Percentiles rank a stretch among this genome's conserved stretches.
phyloP scores from a whole-genome alignment of 75 land plant genomes.

The Sequoiadendron giganteum region DNA sequence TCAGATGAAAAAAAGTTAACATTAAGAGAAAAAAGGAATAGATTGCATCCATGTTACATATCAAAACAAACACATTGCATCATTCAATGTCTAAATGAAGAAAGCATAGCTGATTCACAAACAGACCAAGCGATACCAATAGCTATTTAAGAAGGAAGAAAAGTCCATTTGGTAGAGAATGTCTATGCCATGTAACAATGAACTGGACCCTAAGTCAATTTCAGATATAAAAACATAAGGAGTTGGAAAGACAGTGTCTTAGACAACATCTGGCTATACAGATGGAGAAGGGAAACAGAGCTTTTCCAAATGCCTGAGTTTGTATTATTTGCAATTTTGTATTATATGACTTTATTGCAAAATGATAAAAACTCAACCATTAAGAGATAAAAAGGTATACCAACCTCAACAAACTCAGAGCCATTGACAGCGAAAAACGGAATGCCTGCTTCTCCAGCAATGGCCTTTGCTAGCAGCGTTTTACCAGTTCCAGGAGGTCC shows the following conservation, averaged over 20 bases:
- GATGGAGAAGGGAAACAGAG: background rate
- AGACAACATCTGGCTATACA: background rate
- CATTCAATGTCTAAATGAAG: background rate
- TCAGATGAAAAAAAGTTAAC: background rate
- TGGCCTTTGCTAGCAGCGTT: constrained; percentile 92
- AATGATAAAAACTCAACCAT: constrained; percentile 93
- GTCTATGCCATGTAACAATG: background rate
- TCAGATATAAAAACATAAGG: background rate
- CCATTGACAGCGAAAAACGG: constrained; percentile 97
- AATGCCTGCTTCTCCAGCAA: constrained; percentile 99
- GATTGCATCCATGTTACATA: background rate
- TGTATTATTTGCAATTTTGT: background rate
- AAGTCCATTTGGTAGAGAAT: background rate
- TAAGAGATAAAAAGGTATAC: constrained; percentile 72
- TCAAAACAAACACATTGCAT: background rate
- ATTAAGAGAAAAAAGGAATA: background rate
- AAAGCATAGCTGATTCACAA: background rate
- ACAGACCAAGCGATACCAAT: background rate
- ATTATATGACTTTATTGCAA: background rate
- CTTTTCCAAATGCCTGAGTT: background rate
- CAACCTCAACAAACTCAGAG: constrained; percentile 98
- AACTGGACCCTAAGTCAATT: background rate
- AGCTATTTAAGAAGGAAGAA: background rate
- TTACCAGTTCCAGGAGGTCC: constrained; percentile 99
- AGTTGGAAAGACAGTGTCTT: background rate